phyloP scores from a whole-genome alignment of 805 yeast species.

The Saccharomycopsis malanga region DNA sequence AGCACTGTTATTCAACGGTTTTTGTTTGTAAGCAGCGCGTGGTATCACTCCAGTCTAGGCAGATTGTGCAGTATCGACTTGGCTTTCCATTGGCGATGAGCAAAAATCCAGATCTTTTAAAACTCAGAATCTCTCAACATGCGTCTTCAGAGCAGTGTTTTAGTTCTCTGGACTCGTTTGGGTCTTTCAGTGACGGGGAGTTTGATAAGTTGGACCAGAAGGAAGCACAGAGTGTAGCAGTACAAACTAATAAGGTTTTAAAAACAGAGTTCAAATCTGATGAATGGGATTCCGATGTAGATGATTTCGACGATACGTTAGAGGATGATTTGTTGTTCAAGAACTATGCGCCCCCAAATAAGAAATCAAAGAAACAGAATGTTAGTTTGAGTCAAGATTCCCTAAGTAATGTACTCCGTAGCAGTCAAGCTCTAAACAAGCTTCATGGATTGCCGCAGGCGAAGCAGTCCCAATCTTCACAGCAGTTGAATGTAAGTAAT shows the following conservation, averaged over 20 bases:
- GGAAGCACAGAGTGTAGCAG: no score
- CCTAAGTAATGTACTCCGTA: background rate
- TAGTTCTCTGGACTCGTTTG: slow-evolving; percentile 1
- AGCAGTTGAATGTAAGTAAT: background rate
- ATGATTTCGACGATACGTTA: slow-evolving; percentile 8
- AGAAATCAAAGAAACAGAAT: no score
- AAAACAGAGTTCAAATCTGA: background rate
- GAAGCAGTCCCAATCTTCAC: background rate
- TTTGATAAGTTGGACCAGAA: background rate
- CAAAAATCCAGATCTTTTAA: no score
- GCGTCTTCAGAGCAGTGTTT: no score
- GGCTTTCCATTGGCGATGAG: no score
- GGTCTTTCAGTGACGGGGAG: slow-evolving; percentile 6
- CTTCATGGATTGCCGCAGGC: background rate
- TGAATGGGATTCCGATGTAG: background rate
- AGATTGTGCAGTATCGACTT: no score
- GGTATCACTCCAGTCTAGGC: no score
- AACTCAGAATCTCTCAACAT: no score
- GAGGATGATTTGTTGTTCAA: background rate
- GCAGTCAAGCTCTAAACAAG: background rate
- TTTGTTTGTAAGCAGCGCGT: no score
- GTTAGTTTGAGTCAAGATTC: no score
- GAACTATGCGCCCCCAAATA: background rate
- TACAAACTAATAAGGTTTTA: background rate
- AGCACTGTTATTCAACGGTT: no score